These are phyloP conservation scores for Sarocladium strictum DNA, from an alignment of 2,329 filamentous ascomycete genomes.

Conservation along the genomic window DNA sequence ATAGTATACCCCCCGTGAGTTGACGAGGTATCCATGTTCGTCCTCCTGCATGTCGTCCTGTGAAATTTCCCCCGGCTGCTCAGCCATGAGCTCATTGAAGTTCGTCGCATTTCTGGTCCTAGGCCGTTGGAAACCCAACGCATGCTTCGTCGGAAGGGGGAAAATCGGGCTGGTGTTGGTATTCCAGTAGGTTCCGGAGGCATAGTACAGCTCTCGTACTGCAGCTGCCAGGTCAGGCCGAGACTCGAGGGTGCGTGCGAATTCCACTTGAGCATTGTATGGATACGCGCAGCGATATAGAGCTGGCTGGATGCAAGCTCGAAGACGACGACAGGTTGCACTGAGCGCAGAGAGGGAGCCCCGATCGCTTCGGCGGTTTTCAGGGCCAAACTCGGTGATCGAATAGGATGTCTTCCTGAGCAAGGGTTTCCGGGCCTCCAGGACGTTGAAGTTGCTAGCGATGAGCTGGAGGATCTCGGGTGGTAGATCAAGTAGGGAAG, in stretches of 20 bases:
- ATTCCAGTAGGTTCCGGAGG: not conserved
- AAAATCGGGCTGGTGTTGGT: not conserved
- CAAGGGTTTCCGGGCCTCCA: not conserved
- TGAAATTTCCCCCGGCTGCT: not conserved
- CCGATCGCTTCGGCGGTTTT: not conserved
- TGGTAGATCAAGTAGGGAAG: not conserved
- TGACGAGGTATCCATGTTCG: not conserved
- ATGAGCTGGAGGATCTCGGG: not conserved
- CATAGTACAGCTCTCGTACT: not conserved
- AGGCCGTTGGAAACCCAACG: not conserved
- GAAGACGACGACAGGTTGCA: not conserved
- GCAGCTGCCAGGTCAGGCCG: not conserved
- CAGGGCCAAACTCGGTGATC: not conserved
- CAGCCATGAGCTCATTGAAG: not conserved
- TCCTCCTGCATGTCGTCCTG: not conserved
- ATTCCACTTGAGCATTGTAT: not conserved
- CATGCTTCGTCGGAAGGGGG: not conserved
- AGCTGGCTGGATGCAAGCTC: not conserved
- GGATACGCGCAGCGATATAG: not conserved
- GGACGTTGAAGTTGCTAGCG: not conserved
- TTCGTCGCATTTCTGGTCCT: not conserved
- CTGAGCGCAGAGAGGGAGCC: not conserved
- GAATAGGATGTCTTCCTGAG: too few species aligned
- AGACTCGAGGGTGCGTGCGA: not conserved
- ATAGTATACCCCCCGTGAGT: too few species aligned